Evolutionary conservation across 2,329 filamentous ascomycete species (phyloP).

Genomic region (Botrytis elliptica): DNA sequence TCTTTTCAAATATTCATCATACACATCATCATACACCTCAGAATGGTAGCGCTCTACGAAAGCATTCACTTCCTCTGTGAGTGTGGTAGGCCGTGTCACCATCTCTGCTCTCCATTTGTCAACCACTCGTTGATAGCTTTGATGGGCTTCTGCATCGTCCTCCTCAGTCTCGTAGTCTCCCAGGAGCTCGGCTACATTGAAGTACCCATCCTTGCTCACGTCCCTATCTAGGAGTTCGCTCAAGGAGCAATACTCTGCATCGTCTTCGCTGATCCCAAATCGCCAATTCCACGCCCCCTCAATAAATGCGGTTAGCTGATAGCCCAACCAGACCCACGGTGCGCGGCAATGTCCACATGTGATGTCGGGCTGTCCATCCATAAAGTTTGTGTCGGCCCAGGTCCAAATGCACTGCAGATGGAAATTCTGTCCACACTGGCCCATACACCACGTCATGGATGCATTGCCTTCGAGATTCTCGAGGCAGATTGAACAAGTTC

Average conservation of each 20-base stretch:
- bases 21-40: rapidly evolving
- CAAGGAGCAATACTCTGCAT: not conserved
- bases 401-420: not conserved
- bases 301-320: not conserved
- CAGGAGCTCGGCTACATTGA: not conserved
- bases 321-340: not conserved
- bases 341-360: not conserved
- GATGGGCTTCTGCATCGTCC: not conserved
- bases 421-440: not conserved
- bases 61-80: not conserved
- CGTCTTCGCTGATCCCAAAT: not conserved
- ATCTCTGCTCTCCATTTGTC: not conserved
- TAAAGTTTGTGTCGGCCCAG: not conserved
- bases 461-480: not conserved
- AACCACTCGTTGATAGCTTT: not conserved
- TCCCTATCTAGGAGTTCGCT: not conserved
- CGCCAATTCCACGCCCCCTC: not conserved
- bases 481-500: not conserved
- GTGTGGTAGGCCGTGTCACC: not conserved
- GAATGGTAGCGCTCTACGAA: not conserved
- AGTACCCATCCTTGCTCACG: not conserved
- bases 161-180: not conserved
- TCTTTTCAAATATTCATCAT: not conserved
- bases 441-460: not conserved
- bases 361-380: too few relatives aligned